Conservation (phyloP, 2,329 filamentous ascomycete genomes). For the Beauveria sp. region DNA sequence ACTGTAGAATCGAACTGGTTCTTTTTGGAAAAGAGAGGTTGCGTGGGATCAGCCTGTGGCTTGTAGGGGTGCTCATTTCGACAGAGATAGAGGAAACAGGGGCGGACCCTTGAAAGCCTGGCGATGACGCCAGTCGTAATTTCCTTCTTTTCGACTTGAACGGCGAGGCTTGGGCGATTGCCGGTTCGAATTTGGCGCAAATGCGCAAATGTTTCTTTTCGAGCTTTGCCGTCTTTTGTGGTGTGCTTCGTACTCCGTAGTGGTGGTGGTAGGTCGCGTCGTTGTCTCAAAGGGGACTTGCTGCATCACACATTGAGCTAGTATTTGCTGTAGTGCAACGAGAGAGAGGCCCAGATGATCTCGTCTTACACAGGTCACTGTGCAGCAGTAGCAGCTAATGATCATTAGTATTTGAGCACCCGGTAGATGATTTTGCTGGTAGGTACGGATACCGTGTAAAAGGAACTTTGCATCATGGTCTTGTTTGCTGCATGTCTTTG, state of each 20-base stretch:
- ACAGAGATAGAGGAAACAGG: background rate
- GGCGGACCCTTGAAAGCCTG: background rate
- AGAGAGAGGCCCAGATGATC: background rate
- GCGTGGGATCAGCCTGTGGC: background rate
- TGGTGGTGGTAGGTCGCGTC: background rate
- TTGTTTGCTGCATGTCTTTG: conserved; percentile 8
- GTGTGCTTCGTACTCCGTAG: too few relatives aligned
- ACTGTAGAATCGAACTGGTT: too few relatives aligned
- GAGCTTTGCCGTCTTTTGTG: background rate
- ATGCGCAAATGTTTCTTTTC: background rate
- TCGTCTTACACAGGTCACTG: background rate
- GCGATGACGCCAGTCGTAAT: conserved; percentile 11
- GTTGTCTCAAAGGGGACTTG: background rate
- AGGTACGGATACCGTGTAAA: too few relatives aligned
- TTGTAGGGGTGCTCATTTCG: background rate
- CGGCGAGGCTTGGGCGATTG: background rate
- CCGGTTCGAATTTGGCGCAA: background rate
- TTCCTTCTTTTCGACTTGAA: background rate
- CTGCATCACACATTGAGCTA: background rate
- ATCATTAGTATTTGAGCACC: background rate
- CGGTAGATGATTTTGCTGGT: too few relatives aligned
- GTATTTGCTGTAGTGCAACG: conserved; percentile 4
- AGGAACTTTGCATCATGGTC: background rate
- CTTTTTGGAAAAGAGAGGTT: background rate
- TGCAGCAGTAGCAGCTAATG: background rate